phyloP scores from a whole-genome alignment of 2,329 filamentous ascomycete species.

The Purpureocillium lavendulum region DNA sequence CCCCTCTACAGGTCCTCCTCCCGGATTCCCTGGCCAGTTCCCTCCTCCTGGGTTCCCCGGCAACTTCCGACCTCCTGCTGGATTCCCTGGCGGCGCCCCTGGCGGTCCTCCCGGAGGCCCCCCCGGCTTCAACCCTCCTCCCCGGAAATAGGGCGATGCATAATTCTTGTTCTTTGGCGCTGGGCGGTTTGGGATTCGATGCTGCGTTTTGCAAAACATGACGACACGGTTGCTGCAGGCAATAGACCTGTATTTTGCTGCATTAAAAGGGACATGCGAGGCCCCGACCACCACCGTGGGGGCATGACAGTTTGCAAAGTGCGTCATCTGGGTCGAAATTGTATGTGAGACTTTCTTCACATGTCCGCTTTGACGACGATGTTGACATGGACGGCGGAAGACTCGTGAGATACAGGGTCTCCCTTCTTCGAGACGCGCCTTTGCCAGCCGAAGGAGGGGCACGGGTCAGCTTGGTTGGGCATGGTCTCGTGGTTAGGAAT shows the following conservation, averaged over 20 bases:
- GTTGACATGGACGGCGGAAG: slow-evolving; percentile 4
- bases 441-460: neutral
- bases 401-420: neutral
- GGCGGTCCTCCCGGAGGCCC: slow-evolving; percentile 40
- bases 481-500: too few species aligned
- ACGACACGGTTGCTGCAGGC: slow-evolving; percentile 15
- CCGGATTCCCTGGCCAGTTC: slow-evolving; percentile 37
- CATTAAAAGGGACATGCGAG: slow-evolving; percentile 3
- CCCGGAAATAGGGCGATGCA: slow-evolving; percentile 39
- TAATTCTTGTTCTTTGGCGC: slow-evolving; percentile 16
- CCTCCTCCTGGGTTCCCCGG: slow-evolving; percentile 4
- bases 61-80: slow-evolving; percentile 8
- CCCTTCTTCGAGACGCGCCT: neutral
- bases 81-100: slow-evolving; percentile 20
- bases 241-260: slow-evolving; percentile 12
- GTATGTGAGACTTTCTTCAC: slow-evolving; percentile 6
- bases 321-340: slow-evolving; percentile 4
- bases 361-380: neutral
- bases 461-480: too few species aligned
- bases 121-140: slow-evolving; percentile 70
- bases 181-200: slow-evolving; percentile 13
- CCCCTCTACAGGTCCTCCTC: slow-evolving; percentile 30
- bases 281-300: neutral
- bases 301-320: slow-evolving; percentile 1
- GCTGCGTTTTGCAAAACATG: slow-evolving; percentile 13